Conservation (phyloP, 2,329 filamentous ascomycete genomes). For the Paraphaeosphaeria minitans region DNA sequence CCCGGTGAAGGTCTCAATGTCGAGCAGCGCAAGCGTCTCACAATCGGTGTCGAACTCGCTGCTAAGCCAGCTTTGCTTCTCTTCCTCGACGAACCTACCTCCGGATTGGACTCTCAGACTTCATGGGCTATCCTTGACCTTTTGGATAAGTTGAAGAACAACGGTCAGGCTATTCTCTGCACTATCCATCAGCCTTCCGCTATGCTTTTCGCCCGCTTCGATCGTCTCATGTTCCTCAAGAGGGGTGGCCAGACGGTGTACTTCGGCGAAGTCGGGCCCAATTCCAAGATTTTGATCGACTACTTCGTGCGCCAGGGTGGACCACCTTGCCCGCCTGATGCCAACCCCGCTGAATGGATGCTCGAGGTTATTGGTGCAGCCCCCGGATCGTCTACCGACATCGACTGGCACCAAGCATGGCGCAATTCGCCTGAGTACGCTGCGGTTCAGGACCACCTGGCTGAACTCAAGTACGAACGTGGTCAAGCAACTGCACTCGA, state of each 20-base stretch:
- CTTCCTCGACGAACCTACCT: slow-evolving; percentile 94
- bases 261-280: slow-evolving; percentile 77
- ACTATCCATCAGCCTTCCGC: slow-evolving; percentile 98
- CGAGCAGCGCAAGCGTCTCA: slow-evolving; percentile 75
- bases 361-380: slow-evolving; percentile 61
- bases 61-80: slow-evolving; percentile 88
- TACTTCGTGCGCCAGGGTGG: slow-evolving; percentile 81
- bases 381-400: slow-evolving; percentile 55
- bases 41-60: slow-evolving; percentile 93
- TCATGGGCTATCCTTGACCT: slow-evolving; percentile 85
- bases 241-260: slow-evolving; percentile 80
- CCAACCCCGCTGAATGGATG: slow-evolving; percentile 87
- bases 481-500: slow-evolving; percentile 37
- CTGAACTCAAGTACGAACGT: slow-evolving; percentile 51
- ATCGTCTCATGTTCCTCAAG: slow-evolving; percentile 77
- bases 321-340: slow-evolving; percentile 65
- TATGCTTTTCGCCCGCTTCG: slow-evolving; percentile 91
- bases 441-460: slow-evolving; percentile 53
- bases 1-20: slow-evolving; percentile 78
- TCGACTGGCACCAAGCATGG: slow-evolving; percentile 58
- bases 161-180: slow-evolving; percentile 82
- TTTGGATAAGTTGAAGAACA: slow-evolving; percentile 11
- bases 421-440: slow-evolving; percentile 54
- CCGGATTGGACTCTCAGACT: slow-evolving; percentile 89
- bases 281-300: slow-evolving; percentile 68